A percentile compares a stretch with the other conserved stretches of the same genome.
Evolutionary conservation across 2,329 filamentous ascomycete genomes (phyloP).

Genomic region (Diplodia intermedia): DNA sequence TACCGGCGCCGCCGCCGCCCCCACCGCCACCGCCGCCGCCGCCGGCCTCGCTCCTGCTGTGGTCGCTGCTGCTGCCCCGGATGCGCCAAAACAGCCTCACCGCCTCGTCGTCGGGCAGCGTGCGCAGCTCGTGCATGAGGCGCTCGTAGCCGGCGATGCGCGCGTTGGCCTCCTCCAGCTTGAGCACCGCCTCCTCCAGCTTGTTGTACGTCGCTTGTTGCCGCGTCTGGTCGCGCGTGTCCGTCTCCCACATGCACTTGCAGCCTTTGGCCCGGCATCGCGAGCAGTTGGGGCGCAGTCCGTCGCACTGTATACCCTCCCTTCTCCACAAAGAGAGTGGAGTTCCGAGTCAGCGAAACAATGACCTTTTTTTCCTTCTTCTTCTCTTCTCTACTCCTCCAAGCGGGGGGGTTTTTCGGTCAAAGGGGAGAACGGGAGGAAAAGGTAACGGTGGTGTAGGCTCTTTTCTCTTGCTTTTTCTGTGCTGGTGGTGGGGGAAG

Average conservation of each 20-base stretch:
- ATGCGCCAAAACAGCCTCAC: conserved; percentile 1
- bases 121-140: conserved; percentile 15
- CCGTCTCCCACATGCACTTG: conserved; percentile 26
- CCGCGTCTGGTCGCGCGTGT: conserved; percentile 27
- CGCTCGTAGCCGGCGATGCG: conserved; percentile 20
- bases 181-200: conserved; percentile 25
- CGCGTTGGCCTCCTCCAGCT: conserved; percentile 22
- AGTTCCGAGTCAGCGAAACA: background rate
- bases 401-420: no score
- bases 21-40: no score
- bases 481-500: background rate
- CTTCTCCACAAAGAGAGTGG: background rate
- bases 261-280: conserved; percentile 14
- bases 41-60: no score
- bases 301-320: conserved; percentile 12
- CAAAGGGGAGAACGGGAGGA: no score
- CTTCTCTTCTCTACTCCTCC: no score
- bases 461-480: background rate
- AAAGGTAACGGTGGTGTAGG: background rate
- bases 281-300: conserved; percentile 1
- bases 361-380: background rate
- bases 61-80: background rate
- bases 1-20: no score
- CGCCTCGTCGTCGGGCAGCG: conserved; percentile 14
- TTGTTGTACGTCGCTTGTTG: conserved; percentile 27